Evolutionary conservation across 2,329 filamentous ascomycete genomes (phyloP), one percentile per base, ranked within the genome.

Genomic region (Basipetospora chlamydospora): DNA sequence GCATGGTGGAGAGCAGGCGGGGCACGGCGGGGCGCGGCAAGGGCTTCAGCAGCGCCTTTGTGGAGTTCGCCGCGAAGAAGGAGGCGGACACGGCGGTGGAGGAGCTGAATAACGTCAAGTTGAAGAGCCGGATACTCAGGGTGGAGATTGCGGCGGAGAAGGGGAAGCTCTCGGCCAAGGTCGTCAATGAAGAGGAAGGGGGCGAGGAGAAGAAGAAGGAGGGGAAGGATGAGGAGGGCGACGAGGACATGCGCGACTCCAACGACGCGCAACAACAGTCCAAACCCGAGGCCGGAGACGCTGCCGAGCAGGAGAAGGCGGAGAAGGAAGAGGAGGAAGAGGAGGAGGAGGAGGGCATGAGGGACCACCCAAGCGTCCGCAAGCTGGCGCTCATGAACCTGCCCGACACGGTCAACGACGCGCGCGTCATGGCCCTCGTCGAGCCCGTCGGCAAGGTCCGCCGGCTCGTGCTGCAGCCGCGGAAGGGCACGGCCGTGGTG

Each of bases 321-420:
- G n/a, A n/a, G n/a, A n/a, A n/a, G n/a, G n/a, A n/a, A 38, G 47
- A 41, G 10, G 33, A 21, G n/a, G 35, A 18, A 23, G 41, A 40
- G 26, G 7, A 6, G 22, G 22, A 25, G 22, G 22, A 25, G 22
- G 22, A 25, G 22, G 7, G 7, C 7, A 25, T 25, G 22, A 6
- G 7, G 22, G 22, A 25, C 22, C 15, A n/a, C 29, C 33, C 17
- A 13, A 8, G 10, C 5, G 23, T 20, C 15, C 77, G 85, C 36
- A 90, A 83, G 1, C 67, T 96, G 34, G 80, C 79, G 8, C 63
- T 98, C 20, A 73, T 95, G 58, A 80, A 87, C 43, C 64, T 98
- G 1, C 85, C 90, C 1, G 90, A 96, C 50, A 96, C 87, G 0
- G 74, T 96, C 48, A 95, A 92, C 44, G 84, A 93, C 49, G 75